Evolutionary conservation across 2,329 filamentous ascomycete genomes (phyloP), one percentile per base, ranked within the genome.

Genomic region (Alternaria brassicicola): DNA sequence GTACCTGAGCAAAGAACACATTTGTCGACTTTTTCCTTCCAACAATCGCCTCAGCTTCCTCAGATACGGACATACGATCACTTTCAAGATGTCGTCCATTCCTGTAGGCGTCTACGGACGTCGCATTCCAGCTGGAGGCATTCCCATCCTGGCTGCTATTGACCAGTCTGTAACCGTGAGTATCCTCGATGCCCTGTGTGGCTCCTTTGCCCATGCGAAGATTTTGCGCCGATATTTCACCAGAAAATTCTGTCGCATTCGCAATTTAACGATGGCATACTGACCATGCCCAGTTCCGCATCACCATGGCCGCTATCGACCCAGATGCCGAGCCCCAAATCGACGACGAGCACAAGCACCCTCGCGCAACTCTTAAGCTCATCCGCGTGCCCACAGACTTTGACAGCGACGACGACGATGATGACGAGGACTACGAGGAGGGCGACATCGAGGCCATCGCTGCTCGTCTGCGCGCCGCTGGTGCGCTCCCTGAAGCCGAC

Each of bases 251-350:
- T 30, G 39, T 54, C 52, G 56, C 56, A 60, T 57, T 52, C 33
- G 42, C 42, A 25, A 42, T n/a, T 25, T 15, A 15, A 35, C n/a
- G 13, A 45, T 12, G 41, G 28, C 28, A 28, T 51, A 52, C 69
- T 76, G 61, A 74, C 17, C 23, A 51, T 47, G 13, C 36, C 15
- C 73, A 97, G 93, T 96, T 97, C 82, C 92, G 92, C 78, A 92
- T 99, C 76, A 98, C 93, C 73, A 99, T 99, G 95, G 95, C 96
- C 73, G 95, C 95, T 66, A 89, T 99, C 78, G 94, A 99, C 78
- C 95, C 95, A 57, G 92, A 87, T 73, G 91, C 91, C 71, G 84
- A 87, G 66, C 74, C 80, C 25, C 77, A 80, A 66, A 73, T 77
- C 53, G 76, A 78, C 43, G 76, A 78, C 31, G 66, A 70, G 17